Base-by-base conservation (phyloP, 2,329 filamentous ascomycete genomes). In the Fonsecaea monophora region DNA sequence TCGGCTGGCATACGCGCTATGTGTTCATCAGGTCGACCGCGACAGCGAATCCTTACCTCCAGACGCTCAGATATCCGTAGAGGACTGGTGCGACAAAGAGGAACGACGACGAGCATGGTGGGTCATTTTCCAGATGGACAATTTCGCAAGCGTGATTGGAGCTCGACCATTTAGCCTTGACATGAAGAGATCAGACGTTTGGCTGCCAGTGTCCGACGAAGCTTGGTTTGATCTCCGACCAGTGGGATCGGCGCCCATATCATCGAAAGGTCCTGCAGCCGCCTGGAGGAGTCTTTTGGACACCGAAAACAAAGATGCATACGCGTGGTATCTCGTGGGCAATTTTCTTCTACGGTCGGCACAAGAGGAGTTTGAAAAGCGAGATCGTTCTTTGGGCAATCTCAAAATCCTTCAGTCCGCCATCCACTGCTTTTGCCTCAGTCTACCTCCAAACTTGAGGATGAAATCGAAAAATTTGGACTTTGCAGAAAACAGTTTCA, bases 1-100 rank as follows among this genome's bases (percentile, higher is more conserved):
- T 64, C 89, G 94, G 35, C 80, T 97, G 57, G 94, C 92, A 6
- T 90, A 97, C 25, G 94, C 97, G 76, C 84, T 97, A 2, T 94
- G 94, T 6, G 82, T 98, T 34, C 93, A 97, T 77, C 21, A 21
- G 21, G 92, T 15, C 12, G 13, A 45, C 8, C 3, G 5, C 32
- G 34, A 56, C 18, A 9, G 13, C 30, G 53, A 56, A 32, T 9
- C 9, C 10, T 40, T 2, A 37, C 10, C 35, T 7, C 35, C 10
- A 10, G 35, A 8, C 30, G 8, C 40, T 6, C 7, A 15, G 15
- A 18, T n/a, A 18, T 9, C 7, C 2, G 53, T 30, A 30, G 13
- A 15, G 8, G 56, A 59, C 5, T 59, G 56, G 58, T 4, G n/a
- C 21, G 42, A 61, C 15, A 25, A 5, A 15, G 58, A 61, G 35